phyloP scores from a whole-genome alignment of 495 filamentous ascomycete species.

The Penicillium coprophilum region DNA sequence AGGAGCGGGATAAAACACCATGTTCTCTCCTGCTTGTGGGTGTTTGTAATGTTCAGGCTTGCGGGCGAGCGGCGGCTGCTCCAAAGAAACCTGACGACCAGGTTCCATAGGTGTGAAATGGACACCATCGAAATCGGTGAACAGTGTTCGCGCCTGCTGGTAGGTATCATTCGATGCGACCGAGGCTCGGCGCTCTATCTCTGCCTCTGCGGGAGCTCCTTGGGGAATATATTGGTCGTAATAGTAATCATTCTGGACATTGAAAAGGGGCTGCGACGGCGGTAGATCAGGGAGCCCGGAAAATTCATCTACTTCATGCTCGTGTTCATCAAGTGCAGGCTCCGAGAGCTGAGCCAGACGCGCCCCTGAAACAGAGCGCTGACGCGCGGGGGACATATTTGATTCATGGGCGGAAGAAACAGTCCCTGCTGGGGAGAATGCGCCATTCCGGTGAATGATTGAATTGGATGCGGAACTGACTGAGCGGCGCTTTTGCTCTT shows the following conservation, averaged over 20 bases:
- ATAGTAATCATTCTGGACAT: conserved; percentile 22
- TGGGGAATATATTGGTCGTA: conserved; percentile 24
- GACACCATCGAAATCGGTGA: conserved; percentile 92
- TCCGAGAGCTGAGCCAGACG: conserved; percentile 54
- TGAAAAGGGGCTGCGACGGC: conserved; percentile 28
- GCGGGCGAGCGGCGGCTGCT: conserved; percentile 42
- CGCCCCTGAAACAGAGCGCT: conserved; percentile 59
- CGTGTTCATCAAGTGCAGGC: conserved; percentile 45
- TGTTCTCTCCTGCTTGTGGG: conserved; percentile 64
- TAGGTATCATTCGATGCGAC: conserved; percentile 68
- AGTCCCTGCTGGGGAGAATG: conserved; percentile 68
- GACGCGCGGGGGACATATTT: conserved; percentile 53
- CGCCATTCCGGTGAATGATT: conserved; percentile 69
- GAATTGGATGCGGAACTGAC: conserved; percentile 57
- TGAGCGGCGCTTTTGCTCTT: conserved; percentile 66
- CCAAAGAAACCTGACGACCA: conserved; percentile 39
- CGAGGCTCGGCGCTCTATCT: conserved; percentile 40
- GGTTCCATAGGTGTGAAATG: conserved; percentile 62
- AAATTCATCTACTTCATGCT: conserved; percentile 34
- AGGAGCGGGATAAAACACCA: conserved; percentile 94
- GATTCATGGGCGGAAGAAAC: conserved; percentile 66
- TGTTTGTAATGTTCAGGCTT: conserved; percentile 62
- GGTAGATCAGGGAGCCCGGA: conserved; percentile 23
- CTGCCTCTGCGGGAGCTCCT: conserved; percentile 16
- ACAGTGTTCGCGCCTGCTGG: conserved; percentile 67